These are phyloP conservation scores for Thamnidium elegans DNA, from an alignment of 192 early-diverging fungal genomes.

Conservation along the genomic window DNA sequence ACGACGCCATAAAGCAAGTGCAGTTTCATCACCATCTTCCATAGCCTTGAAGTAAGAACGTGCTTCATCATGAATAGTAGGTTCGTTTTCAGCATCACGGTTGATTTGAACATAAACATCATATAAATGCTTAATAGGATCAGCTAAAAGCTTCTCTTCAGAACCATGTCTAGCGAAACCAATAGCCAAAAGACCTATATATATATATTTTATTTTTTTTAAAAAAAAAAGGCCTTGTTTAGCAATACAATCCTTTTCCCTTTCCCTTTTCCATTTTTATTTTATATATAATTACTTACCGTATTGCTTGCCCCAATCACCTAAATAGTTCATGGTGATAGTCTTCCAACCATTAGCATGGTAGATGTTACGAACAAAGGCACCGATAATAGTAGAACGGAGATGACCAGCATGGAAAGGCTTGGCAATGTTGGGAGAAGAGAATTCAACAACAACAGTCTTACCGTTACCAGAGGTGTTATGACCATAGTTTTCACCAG, in stretches of 20 bases:
- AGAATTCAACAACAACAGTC: constrained; percentile 87
- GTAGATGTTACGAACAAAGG: constrained; percentile 82
- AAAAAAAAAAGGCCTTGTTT: background rate
- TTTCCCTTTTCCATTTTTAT: constrained; percentile 10
- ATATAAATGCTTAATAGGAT: constrained; percentile 90
- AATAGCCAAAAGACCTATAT: constrained; percentile 79
- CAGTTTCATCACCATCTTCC: constrained; percentile 87
- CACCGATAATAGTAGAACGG: constrained; percentile 96
- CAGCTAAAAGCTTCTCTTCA: constrained; percentile 70
- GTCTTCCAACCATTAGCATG: constrained; percentile 86
- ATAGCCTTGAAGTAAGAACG: constrained; percentile 90
- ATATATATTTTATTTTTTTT: no score
- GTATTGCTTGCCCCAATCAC: constrained; percentile 99
- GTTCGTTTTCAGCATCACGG: constrained; percentile 61
- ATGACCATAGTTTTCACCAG: constrained; percentile 58
- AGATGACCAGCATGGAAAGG: constrained; percentile 98
- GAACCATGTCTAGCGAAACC: constrained; percentile 80
- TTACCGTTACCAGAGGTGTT: constrained; percentile 61
- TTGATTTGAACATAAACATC: constrained; percentile 93
- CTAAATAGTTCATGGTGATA: constrained; percentile 95
- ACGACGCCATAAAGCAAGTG: constrained; percentile 78
- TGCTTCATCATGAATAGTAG: constrained; percentile 75
- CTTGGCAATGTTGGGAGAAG: constrained; percentile 98
- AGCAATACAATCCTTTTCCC: background rate
- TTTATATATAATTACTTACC: constrained; percentile 46